Conservation (phyloP, 2,329 filamentous ascomycete genomes). For the Aureobasidium pullulans region DNA sequence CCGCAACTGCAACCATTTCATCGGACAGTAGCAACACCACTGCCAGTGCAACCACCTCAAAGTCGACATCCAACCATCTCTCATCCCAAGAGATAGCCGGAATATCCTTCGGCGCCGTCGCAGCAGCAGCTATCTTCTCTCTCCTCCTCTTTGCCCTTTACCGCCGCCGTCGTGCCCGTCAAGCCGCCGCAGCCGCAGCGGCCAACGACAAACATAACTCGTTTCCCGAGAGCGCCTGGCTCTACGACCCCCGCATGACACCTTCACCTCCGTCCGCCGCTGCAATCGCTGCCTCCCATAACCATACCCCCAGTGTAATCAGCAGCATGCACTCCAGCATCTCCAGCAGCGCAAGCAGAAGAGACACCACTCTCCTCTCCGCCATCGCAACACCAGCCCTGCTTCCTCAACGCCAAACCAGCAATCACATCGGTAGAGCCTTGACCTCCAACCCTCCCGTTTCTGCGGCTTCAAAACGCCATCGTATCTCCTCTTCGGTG, state of each 20-base stretch:
- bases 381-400: not conserved
- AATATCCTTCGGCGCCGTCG: not conserved
- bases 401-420: not conserved
- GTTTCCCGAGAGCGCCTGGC: conserved; percentile 5
- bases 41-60: not conserved
- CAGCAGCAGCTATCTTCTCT: not conserved
- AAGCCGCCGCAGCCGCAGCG: not conserved
- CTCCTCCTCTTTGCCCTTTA: not conserved
- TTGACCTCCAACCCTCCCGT: not conserved
- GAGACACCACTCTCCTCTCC: not conserved
- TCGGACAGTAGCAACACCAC: not conserved
- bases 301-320: not conserved
- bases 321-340: not conserved
- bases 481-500: not conserved
- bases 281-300: not conserved
- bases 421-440: not conserved
- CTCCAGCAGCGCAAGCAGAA: not conserved
- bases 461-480: not conserved
- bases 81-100: not conserved
- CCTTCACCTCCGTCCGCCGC: not conserved
- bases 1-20: not conserved
- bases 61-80: not conserved
- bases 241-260: conserved; percentile 8
- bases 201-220: not conserved
- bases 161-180: not conserved